Conservation (phyloP, 2,329 filamentous ascomycete genomes). For the Botrytis byssoidea region DNA sequence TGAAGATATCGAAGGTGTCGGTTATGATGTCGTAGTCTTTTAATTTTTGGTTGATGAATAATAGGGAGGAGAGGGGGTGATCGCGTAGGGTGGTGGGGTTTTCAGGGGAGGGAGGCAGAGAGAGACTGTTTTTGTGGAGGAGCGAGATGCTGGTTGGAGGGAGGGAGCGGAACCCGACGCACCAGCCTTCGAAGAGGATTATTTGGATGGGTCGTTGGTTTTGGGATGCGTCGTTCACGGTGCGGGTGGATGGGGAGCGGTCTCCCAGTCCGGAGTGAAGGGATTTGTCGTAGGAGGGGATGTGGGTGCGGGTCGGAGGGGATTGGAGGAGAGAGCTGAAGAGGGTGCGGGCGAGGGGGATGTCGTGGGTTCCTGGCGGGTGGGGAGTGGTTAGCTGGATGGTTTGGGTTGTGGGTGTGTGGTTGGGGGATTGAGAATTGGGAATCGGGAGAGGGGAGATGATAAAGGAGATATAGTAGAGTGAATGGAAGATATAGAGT, state of each 20-base stretch:
- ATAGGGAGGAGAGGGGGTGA: slow-evolving; percentile 54
- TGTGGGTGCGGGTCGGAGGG: slow-evolving; percentile 43
- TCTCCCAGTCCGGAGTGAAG: slow-evolving; percentile 63
- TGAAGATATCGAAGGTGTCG: slow-evolving; percentile 58
- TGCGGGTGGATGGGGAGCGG: slow-evolving; percentile 53
- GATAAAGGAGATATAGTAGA: background rate
- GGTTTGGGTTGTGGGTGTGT: background rate
- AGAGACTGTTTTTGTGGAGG: slow-evolving; percentile 41
- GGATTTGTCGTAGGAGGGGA: slow-evolving; percentile 68
- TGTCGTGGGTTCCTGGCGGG: slow-evolving; percentile 59
- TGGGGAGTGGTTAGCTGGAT: slow-evolving; percentile 46
- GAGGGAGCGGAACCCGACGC: slow-evolving; percentile 64
- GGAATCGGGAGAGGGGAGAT: background rate
- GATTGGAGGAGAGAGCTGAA: slow-evolving; percentile 52
- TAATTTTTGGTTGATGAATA: slow-evolving; percentile 58
- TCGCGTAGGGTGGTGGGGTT: slow-evolving; percentile 39
- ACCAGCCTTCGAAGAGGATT: slow-evolving; percentile 72
- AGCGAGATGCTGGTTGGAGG: slow-evolving; percentile 45
- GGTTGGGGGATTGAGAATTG: no score
- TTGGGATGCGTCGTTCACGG: slow-evolving; percentile 40
- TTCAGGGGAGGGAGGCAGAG: slow-evolving; percentile 34
- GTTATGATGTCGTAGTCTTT: slow-evolving; percentile 59
- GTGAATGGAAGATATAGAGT: background rate
- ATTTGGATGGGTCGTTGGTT: slow-evolving; percentile 42
- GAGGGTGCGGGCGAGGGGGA: slow-evolving; percentile 52